phyloP scores from a whole-genome alignment of 352 stramenopile genomes.

The Phytophthora sojae region DNA sequence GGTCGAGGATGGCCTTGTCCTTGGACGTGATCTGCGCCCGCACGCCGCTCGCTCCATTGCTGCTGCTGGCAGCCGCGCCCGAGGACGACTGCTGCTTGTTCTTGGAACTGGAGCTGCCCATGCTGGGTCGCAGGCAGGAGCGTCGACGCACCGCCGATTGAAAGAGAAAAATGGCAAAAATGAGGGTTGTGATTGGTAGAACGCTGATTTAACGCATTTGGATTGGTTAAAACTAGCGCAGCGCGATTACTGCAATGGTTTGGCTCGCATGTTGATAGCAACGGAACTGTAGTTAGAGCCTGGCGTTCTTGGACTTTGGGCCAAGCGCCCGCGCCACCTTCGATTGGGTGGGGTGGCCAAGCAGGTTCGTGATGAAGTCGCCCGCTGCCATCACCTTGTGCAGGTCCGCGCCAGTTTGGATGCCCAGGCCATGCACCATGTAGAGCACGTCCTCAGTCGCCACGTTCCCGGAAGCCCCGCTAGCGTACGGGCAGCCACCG shows the following conservation, averaged over 20 bases:
- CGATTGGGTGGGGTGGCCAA: slow-evolving; percentile 84
- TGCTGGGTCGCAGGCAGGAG: slow-evolving; percentile 22
- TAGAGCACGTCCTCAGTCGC: slow-evolving; percentile 98
- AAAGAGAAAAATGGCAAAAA: too few relatives aligned
- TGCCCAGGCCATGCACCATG: slow-evolving; percentile 96
- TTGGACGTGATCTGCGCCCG: slow-evolving; percentile 83
- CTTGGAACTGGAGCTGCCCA: slow-evolving; percentile 70
- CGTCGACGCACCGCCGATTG: too few relatives aligned
- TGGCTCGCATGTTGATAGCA: slow-evolving; percentile 11
- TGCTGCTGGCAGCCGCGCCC: background rate
- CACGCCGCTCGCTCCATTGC: slow-evolving; percentile 29
- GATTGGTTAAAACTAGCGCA: slow-evolving; percentile 13
- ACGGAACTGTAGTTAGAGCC: slow-evolving; percentile 43
- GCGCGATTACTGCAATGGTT: slow-evolving; percentile 9
- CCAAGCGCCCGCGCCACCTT: slow-evolving; percentile 86
- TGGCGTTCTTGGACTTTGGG: slow-evolving; percentile 27
- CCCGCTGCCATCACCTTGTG: slow-evolving; percentile 91
- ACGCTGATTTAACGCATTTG: slow-evolving; percentile 3
- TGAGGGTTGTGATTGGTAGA: slow-evolving; percentile 26
- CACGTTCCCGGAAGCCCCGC: slow-evolving; percentile 96
- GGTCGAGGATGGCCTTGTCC: slow-evolving; percentile 89
- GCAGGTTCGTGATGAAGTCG: slow-evolving; percentile 88
- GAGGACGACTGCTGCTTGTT: slow-evolving; percentile 42
- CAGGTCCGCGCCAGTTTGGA: slow-evolving; percentile 95
- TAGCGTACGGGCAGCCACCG: slow-evolving; percentile 96